Evolutionary conservation across 768 basidiomycete genomes (phyloP).

Genomic region (Ephemerocybe angulata): DNA sequence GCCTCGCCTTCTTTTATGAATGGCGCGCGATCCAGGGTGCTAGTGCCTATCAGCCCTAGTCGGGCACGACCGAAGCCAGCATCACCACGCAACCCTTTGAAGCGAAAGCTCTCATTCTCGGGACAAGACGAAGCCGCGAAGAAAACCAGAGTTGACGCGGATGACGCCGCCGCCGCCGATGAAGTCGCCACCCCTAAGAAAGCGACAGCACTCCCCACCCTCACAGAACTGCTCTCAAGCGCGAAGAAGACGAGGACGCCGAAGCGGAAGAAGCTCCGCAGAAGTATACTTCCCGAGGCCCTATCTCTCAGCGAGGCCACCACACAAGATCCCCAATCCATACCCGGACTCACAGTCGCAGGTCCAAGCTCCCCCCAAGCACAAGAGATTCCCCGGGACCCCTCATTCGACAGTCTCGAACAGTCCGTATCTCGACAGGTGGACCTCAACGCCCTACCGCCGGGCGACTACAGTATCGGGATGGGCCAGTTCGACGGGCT

Average conservation of each 20-base stretch:
- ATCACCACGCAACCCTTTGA: background rate
- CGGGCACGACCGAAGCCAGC: too few species aligned
- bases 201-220: background rate
- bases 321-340: background rate
- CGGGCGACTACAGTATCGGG: background rate
- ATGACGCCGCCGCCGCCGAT: background rate
- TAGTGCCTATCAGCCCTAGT: background rate
- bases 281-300: background rate
- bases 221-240: conserved; percentile 5
- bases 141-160: background rate
- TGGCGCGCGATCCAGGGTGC: background rate
- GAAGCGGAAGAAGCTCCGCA: background rate
- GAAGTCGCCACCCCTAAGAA: too few species aligned
- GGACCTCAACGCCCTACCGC: background rate
- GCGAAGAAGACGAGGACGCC: conserved; percentile 1
- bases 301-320: background rate
- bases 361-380: background rate
- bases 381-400: too few species aligned
- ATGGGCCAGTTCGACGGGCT: conserved; percentile 7
- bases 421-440: too few species aligned
- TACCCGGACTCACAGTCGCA: background rate
- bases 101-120: background rate
- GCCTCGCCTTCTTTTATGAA: background rate
- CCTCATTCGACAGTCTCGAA: too few species aligned
- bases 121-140: background rate